Percentiles rank a stretch among this genome's conserved stretches.
Evolutionary conservation across 2,329 filamentous ascomycete species (phyloP).

Genomic region (Alternaria viburni): DNA sequence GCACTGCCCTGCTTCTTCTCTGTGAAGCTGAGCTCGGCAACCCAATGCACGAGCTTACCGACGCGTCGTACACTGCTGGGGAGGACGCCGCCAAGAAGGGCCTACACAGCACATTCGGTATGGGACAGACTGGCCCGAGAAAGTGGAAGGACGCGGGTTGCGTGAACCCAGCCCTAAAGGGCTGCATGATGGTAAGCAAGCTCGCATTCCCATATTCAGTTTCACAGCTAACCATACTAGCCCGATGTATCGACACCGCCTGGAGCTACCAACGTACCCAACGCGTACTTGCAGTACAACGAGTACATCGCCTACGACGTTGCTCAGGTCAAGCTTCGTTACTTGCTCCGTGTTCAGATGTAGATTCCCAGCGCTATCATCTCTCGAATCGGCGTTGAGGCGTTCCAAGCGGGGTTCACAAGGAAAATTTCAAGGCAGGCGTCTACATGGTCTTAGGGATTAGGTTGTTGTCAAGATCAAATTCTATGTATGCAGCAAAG

Average conservation of each 20-base stretch:
- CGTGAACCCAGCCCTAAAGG: conserved; percentile 69
- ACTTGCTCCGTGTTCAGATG: conserved; percentile 66
- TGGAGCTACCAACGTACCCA: conserved; percentile 55
- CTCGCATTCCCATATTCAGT: background rate
- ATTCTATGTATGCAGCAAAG: background rate
- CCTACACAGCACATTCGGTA: conserved; percentile 72
- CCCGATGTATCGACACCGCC: conserved; percentile 49
- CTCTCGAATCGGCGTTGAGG: background rate
- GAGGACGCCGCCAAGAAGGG: conserved; percentile 66
- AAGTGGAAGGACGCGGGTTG: conserved; percentile 77
- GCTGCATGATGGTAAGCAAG: conserved; percentile 70
- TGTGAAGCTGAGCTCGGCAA: conserved; percentile 84
- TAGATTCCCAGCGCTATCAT: conserved; percentile 1
- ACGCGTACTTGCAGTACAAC: conserved; percentile 67
- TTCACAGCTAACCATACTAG: conserved; percentile 20
- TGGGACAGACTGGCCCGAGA: conserved; percentile 68
- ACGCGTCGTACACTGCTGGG: conserved; percentile 67
- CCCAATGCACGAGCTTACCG: conserved; percentile 70
- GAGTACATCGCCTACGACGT: conserved; percentile 77
- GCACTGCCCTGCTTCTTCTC: conserved; percentile 76
- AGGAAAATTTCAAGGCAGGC: background rate
- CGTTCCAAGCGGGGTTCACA: background rate
- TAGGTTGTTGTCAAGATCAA: background rate
- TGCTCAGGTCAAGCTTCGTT: conserved; percentile 72
- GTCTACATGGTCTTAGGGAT: background rate